Evolutionary conservation across 1,139 yeast genomes (phyloP).

Genomic region (Neolecta irregularis): DNA sequence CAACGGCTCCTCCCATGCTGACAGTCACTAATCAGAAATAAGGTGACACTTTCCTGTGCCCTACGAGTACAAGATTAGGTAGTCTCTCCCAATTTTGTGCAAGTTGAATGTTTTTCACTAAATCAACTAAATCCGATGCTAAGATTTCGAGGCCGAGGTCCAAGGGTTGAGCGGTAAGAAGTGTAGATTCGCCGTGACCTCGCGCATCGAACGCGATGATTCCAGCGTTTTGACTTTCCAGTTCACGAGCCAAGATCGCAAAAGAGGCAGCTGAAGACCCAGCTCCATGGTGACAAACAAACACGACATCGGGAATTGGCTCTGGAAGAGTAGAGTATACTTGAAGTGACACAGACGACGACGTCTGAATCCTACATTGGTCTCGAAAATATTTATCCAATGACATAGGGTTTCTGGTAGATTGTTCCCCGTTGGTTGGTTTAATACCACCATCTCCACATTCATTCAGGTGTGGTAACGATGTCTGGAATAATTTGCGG

Average conservation of each 20-base stretch:
- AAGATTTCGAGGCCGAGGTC: slow-evolving; percentile 40
- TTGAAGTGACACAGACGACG: too few relatives aligned
- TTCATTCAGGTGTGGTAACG: too few relatives aligned
- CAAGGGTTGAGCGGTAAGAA: slow-evolving; percentile 19
- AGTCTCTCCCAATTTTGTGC: slow-evolving; percentile 14
- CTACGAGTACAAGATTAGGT: slow-evolving; percentile 42
- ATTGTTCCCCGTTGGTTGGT: too few relatives aligned
- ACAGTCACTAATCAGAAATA: slow-evolving; percentile 2
- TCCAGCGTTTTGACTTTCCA: slow-evolving; percentile 31
- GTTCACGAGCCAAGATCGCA: slow-evolving; percentile 26
- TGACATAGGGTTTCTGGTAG: too few relatives aligned
- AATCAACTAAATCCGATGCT: slow-evolving; percentile 38
- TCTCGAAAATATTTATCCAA: too few relatives aligned
- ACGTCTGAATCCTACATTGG: too few relatives aligned
- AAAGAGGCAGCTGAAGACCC: slow-evolving; percentile 79
- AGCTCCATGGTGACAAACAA: slow-evolving; percentile 83
- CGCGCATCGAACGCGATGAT: slow-evolving; percentile 60
- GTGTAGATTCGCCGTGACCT: slow-evolving; percentile 55
- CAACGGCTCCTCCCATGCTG: slow-evolving; percentile 66
- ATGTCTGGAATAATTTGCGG: too few relatives aligned
- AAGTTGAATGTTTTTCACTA: slow-evolving; percentile 30
- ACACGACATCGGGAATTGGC: too few relatives aligned
- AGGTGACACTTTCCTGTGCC: slow-evolving; percentile 43
- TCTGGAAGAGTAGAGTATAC: too few relatives aligned
- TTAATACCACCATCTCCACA: too few relatives aligned